Evolutionary conservation across 352 stramenopile genomes (phyloP), one percentile per base, ranked within the genome.

Genomic region (Phytopythium cucurbitacearum): DNA sequence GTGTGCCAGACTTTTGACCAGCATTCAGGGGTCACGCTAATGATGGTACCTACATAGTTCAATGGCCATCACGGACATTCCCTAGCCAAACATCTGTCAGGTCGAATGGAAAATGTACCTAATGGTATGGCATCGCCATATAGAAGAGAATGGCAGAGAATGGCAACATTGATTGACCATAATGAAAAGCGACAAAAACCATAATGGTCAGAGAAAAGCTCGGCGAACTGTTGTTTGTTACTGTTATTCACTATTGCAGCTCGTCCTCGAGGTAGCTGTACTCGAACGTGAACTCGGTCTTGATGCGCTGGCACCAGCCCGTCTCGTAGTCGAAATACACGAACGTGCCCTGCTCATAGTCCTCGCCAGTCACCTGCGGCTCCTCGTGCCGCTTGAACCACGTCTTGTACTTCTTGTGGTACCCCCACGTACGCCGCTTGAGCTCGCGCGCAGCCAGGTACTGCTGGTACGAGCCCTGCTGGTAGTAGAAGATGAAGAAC

Each of bases 401-500:
- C 43, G 97, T 99, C 84, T 98, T 98, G 80, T 99, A 99, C 89
- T 99, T 99, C 66, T 99, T 99, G 82, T 99, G 97, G 76, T 98
- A 99, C 40, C 97, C 84, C 97, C 97, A 99, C 62, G 89, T 98
- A 68, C 98, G 92, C 67, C 97, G 96, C 80, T 99, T 99, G 49
- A 99, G 87, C 69, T 99, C 95, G 5, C 92, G 81, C 28, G 97
- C 97, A 16, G 97, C 97, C 50, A 99, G 75, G 62, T 99, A 99
- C 80, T 99, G 97, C 75, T 99, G 95, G 73, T 99, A 99, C 11
- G 96, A 99, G 48, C 96, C 96, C 75, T 99, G 96, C 62, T 98
- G 89, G 73, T 99, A 99, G 82, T 99, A 99, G 73, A 99, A 99
- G 68, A 99, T 98, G 69, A 99, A 99, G 73, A 99, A 99, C 7